Percentiles rank a stretch among this genome's conserved stretches.
phyloP scores from a whole-genome alignment of 805 yeast species.

The Candida boleticola region DNA sequence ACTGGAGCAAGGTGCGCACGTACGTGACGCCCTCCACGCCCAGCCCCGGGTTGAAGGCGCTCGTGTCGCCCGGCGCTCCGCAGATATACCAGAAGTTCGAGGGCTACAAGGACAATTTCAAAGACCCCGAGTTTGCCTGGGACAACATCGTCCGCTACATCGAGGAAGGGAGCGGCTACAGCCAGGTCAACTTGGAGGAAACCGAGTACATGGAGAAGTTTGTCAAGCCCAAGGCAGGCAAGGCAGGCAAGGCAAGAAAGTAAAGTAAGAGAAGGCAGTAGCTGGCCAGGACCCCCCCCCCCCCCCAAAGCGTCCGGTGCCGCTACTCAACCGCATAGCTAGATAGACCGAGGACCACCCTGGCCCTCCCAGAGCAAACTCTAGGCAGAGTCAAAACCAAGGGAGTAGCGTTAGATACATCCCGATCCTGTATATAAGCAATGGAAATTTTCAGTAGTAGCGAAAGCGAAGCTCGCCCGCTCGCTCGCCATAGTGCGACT shows the following conservation, averaged over 20 bases:
- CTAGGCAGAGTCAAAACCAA: not conserved
- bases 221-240: constrained; percentile 26
- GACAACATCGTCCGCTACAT: constrained; percentile 74
- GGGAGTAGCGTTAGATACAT: too few relatives aligned
- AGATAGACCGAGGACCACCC: too few relatives aligned
- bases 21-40: constrained; percentile 72
- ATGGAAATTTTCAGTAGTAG: not conserved
- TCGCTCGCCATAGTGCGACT: too few relatives aligned
- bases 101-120: constrained; percentile 71
- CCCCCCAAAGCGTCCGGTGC: too few relatives aligned
- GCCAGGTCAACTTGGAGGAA: constrained; percentile 34
- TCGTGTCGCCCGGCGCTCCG: constrained; percentile 74
- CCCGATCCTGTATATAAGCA: not conserved
- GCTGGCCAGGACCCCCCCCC: too few relatives aligned
- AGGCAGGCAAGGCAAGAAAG: constrained; percentile 14
- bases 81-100: constrained; percentile 62
- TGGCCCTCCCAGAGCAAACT: too few relatives aligned
- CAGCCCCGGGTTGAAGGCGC: constrained; percentile 56
- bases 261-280: constrained; percentile 8
- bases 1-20: constrained; percentile 86
- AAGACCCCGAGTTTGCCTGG: constrained; percentile 71
- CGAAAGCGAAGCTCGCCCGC: too few relatives aligned
- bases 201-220: constrained; percentile 35
- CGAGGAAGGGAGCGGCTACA: constrained; percentile 61
- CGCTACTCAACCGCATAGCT: too few relatives aligned